Conservation (phyloP, 495 filamentous ascomycete species). For the Pyrenula massariospora region DNA sequence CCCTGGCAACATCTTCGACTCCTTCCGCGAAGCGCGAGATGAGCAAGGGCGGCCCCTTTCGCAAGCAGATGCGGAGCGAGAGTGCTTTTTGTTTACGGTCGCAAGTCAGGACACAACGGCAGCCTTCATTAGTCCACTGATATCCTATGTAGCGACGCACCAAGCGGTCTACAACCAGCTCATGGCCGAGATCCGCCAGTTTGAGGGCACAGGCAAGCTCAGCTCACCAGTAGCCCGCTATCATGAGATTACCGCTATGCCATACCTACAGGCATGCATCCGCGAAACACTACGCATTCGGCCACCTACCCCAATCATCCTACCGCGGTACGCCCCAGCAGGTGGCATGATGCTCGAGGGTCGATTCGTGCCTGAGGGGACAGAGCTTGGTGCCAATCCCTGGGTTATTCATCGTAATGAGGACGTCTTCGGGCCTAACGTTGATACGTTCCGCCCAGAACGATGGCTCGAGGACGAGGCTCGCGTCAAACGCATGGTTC, state of each 20-base stretch:
- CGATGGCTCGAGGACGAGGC: neutral
- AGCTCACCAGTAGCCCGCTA: constrained; percentile 9
- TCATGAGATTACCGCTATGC: constrained; percentile 25
- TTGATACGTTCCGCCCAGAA: neutral
- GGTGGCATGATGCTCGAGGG: constrained; percentile 43
- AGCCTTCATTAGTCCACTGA: constrained; percentile 39
- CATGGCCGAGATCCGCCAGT: constrained; percentile 41
- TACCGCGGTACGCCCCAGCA: constrained; percentile 31
- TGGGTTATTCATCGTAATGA: constrained; percentile 39
- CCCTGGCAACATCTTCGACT: constrained; percentile 12
- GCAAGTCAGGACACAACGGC: constrained; percentile 57
- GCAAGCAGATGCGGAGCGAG: constrained; percentile 31
- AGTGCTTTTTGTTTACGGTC: constrained; percentile 42
- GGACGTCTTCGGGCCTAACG: constrained; percentile 37
- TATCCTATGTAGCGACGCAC: constrained; percentile 39
- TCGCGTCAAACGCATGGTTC: neutral
- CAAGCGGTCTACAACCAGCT: constrained; percentile 36
- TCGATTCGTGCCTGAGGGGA: constrained; percentile 41
- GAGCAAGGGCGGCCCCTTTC: constrained; percentile 17
- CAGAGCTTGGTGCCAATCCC: constrained; percentile 43
- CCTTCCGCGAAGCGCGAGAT: too few species aligned
- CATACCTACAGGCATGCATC: constrained; percentile 40
- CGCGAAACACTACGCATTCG: constrained; percentile 38
- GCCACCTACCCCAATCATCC: constrained; percentile 28
- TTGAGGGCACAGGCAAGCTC: constrained; percentile 15